These are phyloP conservation scores for Colletotrichum eleusines DNA, from an alignment of 2,329 filamentous ascomycete genomes.

Conservation along the genomic window DNA sequence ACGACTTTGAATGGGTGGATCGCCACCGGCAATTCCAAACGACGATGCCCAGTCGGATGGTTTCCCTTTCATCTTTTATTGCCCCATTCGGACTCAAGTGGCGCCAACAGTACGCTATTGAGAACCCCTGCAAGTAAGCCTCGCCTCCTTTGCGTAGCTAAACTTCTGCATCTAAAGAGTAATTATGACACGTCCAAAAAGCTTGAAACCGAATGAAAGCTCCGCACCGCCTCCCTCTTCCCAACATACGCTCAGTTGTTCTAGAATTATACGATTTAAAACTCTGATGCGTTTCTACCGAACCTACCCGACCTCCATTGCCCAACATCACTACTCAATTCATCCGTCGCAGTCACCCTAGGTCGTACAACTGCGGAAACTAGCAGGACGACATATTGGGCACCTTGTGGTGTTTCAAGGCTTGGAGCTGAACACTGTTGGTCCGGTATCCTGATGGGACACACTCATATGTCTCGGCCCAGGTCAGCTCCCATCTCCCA, in stretches of 20 bases:
- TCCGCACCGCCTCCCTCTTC: background rate
- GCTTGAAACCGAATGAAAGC: background rate
- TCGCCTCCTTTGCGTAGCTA: background rate
- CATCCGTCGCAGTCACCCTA: background rate
- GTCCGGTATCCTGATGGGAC: too few relatives aligned
- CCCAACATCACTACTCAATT: background rate
- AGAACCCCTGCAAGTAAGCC: background rate
- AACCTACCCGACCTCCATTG: background rate
- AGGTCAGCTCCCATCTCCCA: too few relatives aligned
- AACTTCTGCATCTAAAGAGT: background rate
- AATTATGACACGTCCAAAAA: background rate
- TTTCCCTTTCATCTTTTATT: background rate
- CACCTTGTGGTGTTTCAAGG: too few relatives aligned
- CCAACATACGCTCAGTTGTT: too few relatives aligned
- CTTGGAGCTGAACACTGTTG: too few relatives aligned
- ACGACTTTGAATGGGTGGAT: background rate
- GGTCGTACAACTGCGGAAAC: background rate
- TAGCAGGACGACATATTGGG: background rate
- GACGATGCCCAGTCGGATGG: constrained; percentile 3
- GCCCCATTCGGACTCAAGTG: background rate
- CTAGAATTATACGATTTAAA: background rate
- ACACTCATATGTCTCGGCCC: too few relatives aligned
- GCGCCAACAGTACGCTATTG: background rate
- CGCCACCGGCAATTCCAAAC: background rate
- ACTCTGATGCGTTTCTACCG: background rate